Evolutionary conservation across 169 alveolate species (phyloP).

Genomic region (Toxoplasma gondii): DNA sequence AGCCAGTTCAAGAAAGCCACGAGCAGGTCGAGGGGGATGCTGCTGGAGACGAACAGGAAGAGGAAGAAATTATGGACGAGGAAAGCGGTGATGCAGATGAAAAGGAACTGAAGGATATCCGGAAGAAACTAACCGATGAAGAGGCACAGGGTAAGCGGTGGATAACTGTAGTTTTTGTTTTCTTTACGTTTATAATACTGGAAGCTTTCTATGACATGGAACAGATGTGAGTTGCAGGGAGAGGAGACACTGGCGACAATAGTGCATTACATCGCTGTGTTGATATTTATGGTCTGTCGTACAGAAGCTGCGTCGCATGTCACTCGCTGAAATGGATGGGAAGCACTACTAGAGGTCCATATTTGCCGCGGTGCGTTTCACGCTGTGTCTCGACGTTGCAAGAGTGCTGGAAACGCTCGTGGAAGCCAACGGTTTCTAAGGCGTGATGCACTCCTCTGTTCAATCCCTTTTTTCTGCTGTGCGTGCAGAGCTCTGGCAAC

Average conservation of each 20-base stretch:
- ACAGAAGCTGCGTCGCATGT: neutral
- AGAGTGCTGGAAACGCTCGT: too few relatives aligned
- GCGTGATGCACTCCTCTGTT: too few relatives aligned
- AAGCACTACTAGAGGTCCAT: too few relatives aligned
- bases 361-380: too few relatives aligned
- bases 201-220: too few relatives aligned
- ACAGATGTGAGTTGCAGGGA: neutral
- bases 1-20: neutral
- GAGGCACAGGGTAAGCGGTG: neutral
- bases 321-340: neutral
- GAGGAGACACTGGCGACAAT: neutral
- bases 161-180: too few relatives aligned
- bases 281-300: neutral
- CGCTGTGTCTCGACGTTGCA: too few relatives aligned
- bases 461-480: neutral
- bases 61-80: neutral
- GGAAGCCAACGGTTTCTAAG: too few relatives aligned
- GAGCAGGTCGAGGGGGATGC: neutral
- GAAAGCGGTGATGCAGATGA: neutral
- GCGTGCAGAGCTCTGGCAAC: slow-evolving; percentile 60
- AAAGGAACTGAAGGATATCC: neutral
- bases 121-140: neutral
- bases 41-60: neutral
- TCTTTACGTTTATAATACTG: too few relatives aligned
- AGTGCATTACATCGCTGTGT: neutral